phyloP scores from a whole-genome alignment of 2,329 filamentous ascomycete genomes.

The Epichloe sp. region DNA sequence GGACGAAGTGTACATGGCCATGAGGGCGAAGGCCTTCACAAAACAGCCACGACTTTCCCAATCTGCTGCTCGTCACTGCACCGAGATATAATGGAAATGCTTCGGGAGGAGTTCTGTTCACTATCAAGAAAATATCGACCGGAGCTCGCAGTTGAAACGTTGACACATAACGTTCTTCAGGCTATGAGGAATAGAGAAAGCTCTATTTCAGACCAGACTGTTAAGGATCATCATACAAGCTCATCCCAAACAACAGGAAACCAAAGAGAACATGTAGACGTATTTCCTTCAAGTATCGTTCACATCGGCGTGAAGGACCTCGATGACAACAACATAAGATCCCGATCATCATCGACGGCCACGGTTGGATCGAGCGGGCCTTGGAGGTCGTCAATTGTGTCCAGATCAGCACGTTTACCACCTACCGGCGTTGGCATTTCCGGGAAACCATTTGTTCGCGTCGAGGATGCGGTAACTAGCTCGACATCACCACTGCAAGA shows the following conservation, averaged over 20 bases:
- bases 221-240: not conserved
- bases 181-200: conserved; percentile 12
- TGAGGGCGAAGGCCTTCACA: conserved; percentile 10
- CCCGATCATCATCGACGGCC: not conserved
- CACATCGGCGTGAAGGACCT: not conserved
- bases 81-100: conserved; percentile 32
- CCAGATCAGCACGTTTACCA: not conserved
- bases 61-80: conserved; percentile 37
- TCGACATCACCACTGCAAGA: not conserved
- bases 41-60: conserved; percentile 27
- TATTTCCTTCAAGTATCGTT: not conserved
- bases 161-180: conserved; percentile 33
- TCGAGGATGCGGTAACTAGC: not conserved
- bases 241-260: conserved; percentile 7
- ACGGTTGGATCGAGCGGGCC: not conserved
- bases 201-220: not conserved
- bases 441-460: not conserved
- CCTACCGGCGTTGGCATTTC: not conserved
- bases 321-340: not conserved
- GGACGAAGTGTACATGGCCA: conserved; percentile 19
- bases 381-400: not conserved
- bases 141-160: conserved; percentile 28
- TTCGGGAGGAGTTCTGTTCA: conserved; percentile 37
- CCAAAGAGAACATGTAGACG: conserved; percentile 8
- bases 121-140: conserved; percentile 28